Evolutionary conservation across 2,329 filamentous ascomycete genomes (phyloP).

Genomic region (Grosmannia huntii): DNA sequence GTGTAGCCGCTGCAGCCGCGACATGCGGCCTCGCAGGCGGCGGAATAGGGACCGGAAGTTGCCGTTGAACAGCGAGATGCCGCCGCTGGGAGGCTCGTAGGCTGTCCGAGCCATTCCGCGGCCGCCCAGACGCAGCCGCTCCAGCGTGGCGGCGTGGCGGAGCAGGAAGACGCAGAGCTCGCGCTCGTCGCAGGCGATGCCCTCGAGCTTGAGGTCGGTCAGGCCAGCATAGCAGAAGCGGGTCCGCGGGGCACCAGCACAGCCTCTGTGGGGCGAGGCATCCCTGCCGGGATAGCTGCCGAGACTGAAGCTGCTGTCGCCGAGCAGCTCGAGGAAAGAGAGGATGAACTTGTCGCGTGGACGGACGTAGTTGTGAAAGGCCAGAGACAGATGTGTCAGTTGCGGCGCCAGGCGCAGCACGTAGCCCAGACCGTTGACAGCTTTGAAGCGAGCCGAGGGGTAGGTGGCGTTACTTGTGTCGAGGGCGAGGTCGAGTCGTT

Average conservation of each 20-base stretch:
- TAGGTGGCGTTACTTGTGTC: slow-evolving; percentile 25
- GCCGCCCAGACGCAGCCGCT: slow-evolving; percentile 30
- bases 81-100: slow-evolving; percentile 22
- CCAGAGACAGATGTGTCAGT: slow-evolving; percentile 25
- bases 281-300: not conserved
- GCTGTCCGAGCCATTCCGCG: slow-evolving; percentile 23
- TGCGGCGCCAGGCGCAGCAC: slow-evolving; percentile 26
- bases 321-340: slow-evolving; percentile 24
- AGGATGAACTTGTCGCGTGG: slow-evolving; percentile 27
- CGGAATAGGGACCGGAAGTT: slow-evolving; percentile 30
- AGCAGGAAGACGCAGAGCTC: slow-evolving; percentile 30
- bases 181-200: slow-evolving; percentile 29
- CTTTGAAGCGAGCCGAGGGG: slow-evolving; percentile 24
- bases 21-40: slow-evolving; percentile 22
- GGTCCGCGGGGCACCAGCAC: slow-evolving; percentile 9
- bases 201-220: slow-evolving; percentile 28
- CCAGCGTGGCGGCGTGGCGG: slow-evolving; percentile 25
- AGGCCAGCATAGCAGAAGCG: slow-evolving; percentile 25
- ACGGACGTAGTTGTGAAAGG: slow-evolving; percentile 27
- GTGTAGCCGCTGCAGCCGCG: slow-evolving; percentile 27
- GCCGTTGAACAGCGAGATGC: slow-evolving; percentile 31
- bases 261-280: not conserved
- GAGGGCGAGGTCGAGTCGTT: slow-evolving; percentile 25
- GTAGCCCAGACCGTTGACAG: slow-evolving; percentile 29
- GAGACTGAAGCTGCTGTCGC: slow-evolving; percentile 8